Evolutionary conservation across 352 stramenopile species (phyloP), one percentile per base, ranked within the genome.

Genomic region (Phytophthora litchii): DNA sequence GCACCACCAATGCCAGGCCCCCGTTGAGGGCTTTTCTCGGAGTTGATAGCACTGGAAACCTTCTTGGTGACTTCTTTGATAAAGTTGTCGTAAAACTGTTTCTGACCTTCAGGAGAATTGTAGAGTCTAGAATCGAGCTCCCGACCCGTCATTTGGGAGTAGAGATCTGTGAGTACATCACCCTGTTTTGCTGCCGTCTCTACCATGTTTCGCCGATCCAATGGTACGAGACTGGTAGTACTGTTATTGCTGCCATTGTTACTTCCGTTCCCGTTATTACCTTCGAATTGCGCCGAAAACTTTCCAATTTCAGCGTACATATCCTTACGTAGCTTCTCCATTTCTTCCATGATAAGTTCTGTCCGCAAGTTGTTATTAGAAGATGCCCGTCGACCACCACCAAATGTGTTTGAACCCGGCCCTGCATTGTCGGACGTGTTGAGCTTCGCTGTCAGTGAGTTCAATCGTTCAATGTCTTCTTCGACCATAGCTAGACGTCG

Each of bases 61-160:
- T 91, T 94, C 52, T 92, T 91, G 9, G 77, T 89, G 23, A 94
- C 65, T 60, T 91, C 83, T 40, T 86, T 83, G 44, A 92, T 71
- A 31, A 90, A 78, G 7, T 69, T 70, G 47, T 94, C 83, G 66
- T 91, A 90, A 27, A 86, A 74, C 41, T 89, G 77, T 32, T 74
- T 78, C 47, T 86, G 77, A 4, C 54, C 67, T 53, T 77, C 77
- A 1, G 82, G 61, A 6, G 57, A 60, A 9, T 72, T 65, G 37
- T 81, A 58, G 44, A 88, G 72, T 29, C 67, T 72, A 0, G 73
- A 73, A 25, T 88, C 75, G 13, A 88, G 47, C 21, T 87, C 78
- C 10, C 67, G 53, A 19, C 76, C 70, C 32, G 72, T 84, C 69
- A 87, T 83, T 61, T 87, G 78, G 1, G 78, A 67, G 36, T 82